A percentile compares a stretch with the other conserved stretches of the same genome.
These are phyloP conservation scores for Kalmusia sp. DNA, from an alignment of 2,329 filamentous ascomycete genomes.

Conservation along the genomic window DNA sequence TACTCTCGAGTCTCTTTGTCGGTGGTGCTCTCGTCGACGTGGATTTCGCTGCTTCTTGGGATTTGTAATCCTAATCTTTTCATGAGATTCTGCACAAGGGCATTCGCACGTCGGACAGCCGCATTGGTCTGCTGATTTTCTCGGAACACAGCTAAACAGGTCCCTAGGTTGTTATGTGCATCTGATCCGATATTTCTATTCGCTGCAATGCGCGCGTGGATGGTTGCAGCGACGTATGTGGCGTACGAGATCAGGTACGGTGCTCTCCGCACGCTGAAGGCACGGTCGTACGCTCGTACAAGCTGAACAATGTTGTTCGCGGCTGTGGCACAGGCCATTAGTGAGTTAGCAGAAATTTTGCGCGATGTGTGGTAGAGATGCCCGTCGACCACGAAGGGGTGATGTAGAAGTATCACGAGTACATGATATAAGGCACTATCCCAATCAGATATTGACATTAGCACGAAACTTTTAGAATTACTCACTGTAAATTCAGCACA, in stretches of 20 bases:
- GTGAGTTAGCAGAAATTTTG: conserved; percentile 54
- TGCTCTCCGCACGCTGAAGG: conserved; percentile 55
- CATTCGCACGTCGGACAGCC: conserved; percentile 55
- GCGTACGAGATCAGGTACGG: conserved; percentile 64
- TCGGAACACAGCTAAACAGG: conserved; percentile 56
- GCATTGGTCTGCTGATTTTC: conserved; percentile 61
- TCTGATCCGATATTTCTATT: conserved; percentile 50
- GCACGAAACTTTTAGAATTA: background rate
- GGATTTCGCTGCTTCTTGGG: conserved; percentile 21
- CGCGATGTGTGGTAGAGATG: conserved; percentile 54
- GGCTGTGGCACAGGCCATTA: conserved; percentile 54
- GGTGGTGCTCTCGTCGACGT: conserved; percentile 20
- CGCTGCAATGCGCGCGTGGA: conserved; percentile 59
- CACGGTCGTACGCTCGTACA: conserved; percentile 53
- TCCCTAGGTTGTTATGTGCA: conserved; percentile 43
- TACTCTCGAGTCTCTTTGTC: conserved; percentile 6
- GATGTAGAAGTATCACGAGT: conserved; percentile 61
- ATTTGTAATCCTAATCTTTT: conserved; percentile 47
- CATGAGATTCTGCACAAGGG: conserved; percentile 56
- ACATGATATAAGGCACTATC: conserved; percentile 56
- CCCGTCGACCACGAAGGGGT: conserved; percentile 60
- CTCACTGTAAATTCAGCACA: conserved; percentile 34
- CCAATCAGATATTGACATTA: background rate
- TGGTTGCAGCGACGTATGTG: conserved; percentile 62
- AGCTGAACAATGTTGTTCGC: conserved; percentile 55